These are phyloP conservation scores for Cubamyces lactineus DNA, from an alignment of 768 basidiomycete species.

Conservation along the genomic window DNA sequence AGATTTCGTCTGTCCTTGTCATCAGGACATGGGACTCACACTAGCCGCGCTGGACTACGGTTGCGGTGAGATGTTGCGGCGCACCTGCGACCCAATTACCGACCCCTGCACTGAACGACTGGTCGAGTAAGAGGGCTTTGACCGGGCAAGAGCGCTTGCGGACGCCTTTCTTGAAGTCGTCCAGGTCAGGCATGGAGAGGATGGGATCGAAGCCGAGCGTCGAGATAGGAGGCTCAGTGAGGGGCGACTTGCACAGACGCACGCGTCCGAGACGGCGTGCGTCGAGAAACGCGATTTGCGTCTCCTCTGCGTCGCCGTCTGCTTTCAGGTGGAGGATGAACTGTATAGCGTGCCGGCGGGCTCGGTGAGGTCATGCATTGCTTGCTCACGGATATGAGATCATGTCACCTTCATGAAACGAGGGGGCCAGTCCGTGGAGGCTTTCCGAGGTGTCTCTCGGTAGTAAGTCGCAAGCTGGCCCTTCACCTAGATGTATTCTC, in stretches of 20 bases:
- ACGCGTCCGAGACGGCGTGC: conserved; percentile 72
- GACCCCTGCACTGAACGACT: conserved; percentile 79
- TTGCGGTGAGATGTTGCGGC: conserved; percentile 16
- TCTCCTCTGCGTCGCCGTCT: conserved; percentile 38
- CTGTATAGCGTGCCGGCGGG: conserved; percentile 36
- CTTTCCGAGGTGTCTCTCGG: conserved; percentile 45
- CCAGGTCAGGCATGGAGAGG: conserved; percentile 62
- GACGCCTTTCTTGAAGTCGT: conserved; percentile 52
- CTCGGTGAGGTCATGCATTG: background rate
- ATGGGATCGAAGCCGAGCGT: conserved; percentile 79
- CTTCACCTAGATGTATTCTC: conserved; percentile 44
- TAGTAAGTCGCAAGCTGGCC: conserved; percentile 54
- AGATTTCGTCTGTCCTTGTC: conserved; percentile 56
- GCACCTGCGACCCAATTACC: conserved; percentile 83
- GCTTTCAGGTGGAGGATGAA: conserved; percentile 65
- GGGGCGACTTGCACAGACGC: conserved; percentile 60
- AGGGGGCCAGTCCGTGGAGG: conserved; percentile 62
- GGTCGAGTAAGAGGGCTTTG: conserved; percentile 77
- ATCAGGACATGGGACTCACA: background rate
- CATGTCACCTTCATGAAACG: conserved; percentile 60
- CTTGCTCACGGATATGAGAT: background rate
- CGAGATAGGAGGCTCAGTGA: conserved; percentile 69
- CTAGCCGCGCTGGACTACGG: no score
- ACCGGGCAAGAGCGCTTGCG: conserved; percentile 63
- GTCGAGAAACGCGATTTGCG: conserved; percentile 71